Base-by-base conservation (phyloP, 305 asterid species). In the Andrographis paniculata region DNA sequence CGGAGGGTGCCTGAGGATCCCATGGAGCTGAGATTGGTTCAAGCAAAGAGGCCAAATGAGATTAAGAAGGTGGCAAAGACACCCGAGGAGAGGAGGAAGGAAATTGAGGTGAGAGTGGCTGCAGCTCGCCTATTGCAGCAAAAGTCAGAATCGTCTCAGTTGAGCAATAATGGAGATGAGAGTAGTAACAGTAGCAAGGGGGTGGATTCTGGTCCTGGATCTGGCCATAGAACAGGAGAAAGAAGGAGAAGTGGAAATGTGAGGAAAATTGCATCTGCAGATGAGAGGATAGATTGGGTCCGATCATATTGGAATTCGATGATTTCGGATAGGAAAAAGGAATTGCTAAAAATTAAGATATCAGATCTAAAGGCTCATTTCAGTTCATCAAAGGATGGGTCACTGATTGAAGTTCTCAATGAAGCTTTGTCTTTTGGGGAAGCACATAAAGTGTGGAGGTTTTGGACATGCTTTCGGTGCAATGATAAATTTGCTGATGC, bases 121-220 rank as follows among this genome's bases (percentile, higher is more conserved):
- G 98, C 98, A 53, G 93, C 92, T 1, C 73, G 86, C 65, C 77
- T 89, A 65, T 56, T 89, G 75, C 98, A 89, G 73, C 93, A 82
- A 65, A 82, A 78, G 60, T 71, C 94, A 0, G 87, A 76, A 63
- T 60, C 77, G 19, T 67, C 72, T 54, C 49, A 60, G 13, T 50
- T 67, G 45, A 72, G 59, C 52, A 65, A 70, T 63, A 83, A 74
- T 30, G 79, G 65, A 48, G 87, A 85, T 48, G 52, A 20, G 28
- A 42, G 40, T 68, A 65, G 68, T 35, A 62, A 30, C 42, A 66
- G 58, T 37, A 38, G 36, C 52, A 85, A 72, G 56, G 82, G 68
- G 36, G 55, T 52, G 49, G 93, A 80, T 53, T 70, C 76, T 19
- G 50, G 75, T 48, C 59, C 75, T 17, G 79, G 75, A 41, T 54